Percentiles rank a stretch among this genome's conserved stretches.
Conservation (phyloP, 257 asterid genomes). For the Nicotiana benthamiana region DNA sequence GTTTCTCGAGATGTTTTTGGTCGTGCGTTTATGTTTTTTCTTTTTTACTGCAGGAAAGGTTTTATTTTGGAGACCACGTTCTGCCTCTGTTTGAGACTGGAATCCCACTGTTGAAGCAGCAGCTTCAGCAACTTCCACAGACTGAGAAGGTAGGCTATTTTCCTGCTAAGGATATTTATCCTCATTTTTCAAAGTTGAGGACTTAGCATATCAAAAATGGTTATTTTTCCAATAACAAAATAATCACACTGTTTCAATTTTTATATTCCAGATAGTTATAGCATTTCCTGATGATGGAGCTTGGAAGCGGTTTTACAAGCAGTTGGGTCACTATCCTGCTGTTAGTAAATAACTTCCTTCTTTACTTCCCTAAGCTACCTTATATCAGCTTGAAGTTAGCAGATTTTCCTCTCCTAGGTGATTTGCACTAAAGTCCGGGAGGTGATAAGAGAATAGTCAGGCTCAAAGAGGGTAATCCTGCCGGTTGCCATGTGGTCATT, state of each 20-base stretch:
- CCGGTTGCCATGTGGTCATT: conserved; percentile 91
- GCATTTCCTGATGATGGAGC: conserved; percentile 99
- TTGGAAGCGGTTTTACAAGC: conserved; percentile 96
- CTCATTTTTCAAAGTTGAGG: neutral
- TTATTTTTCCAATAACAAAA: neutral
- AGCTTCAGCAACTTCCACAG: conserved; percentile 66
- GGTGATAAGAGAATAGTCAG: conserved; percentile 86
- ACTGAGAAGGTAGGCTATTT: conserved; percentile 48
- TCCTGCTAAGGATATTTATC: neutral
- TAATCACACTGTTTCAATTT: neutral
- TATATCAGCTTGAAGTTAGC: neutral
- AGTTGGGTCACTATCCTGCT: conserved; percentile 62
- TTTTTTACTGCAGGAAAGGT: conserved; percentile 67
- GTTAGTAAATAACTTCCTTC: conserved; percentile 27
- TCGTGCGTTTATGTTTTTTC: neutral
- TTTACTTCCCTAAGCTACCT: neutral
- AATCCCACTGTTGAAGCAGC: conserved; percentile 77
- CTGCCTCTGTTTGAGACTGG: conserved; percentile 93
- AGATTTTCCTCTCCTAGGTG: conserved; percentile 32
- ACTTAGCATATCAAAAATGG: neutral
- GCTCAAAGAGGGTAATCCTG: conserved; percentile 90
- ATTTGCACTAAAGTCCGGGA: conserved; percentile 95
- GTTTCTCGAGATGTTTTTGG: neutral
- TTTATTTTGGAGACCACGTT: conserved; percentile 80
- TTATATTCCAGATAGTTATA: conserved; percentile 54